A percentile compares a stretch with the other conserved stretches of the same genome.
These are phyloP conservation scores for Boletus vinaceobasis DNA, from an alignment of 768 basidiomycete genomes.

Conservation along the genomic window DNA sequence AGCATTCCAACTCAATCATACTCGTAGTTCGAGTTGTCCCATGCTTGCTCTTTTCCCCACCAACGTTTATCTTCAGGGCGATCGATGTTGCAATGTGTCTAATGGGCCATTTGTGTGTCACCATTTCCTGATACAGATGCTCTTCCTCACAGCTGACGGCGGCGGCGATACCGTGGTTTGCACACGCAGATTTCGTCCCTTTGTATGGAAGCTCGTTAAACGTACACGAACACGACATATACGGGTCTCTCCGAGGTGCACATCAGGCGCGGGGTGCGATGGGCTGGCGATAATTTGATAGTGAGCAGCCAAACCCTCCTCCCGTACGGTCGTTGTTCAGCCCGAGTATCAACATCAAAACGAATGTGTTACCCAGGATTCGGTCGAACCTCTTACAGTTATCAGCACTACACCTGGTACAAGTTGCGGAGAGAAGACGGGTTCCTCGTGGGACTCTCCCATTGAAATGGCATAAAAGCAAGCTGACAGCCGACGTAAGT, in stretches of 20 bases:
- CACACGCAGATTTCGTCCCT: not conserved
- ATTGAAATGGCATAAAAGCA: too few species aligned
- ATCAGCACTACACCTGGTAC: not conserved
- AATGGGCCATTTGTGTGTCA: conserved; percentile 4
- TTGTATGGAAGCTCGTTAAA: not conserved
- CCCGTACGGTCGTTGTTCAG: not conserved
- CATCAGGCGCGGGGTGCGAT: not conserved
- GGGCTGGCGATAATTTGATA: not conserved
- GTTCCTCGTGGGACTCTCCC: too few species aligned
- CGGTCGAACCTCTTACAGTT: not conserved
- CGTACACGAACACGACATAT: not conserved
- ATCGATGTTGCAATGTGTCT: too few species aligned
- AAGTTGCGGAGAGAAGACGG: too few species aligned
- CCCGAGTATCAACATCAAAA: not conserved
- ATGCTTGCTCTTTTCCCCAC: too few species aligned
- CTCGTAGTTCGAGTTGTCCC: too few species aligned
- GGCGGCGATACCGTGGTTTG: not conserved
- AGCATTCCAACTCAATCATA: too few species aligned
- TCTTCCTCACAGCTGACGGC: conserved; percentile 1
- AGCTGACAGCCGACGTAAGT: too few species aligned
- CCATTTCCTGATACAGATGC: not conserved
- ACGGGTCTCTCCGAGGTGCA: not conserved
- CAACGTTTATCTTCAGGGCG: too few species aligned
- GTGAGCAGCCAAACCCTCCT: not conserved
- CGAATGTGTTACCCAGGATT: not conserved